Evolutionary conservation across 2,329 filamentous ascomycete genomes (phyloP).

Genomic region (Claviceps pazoutovae): DNA sequence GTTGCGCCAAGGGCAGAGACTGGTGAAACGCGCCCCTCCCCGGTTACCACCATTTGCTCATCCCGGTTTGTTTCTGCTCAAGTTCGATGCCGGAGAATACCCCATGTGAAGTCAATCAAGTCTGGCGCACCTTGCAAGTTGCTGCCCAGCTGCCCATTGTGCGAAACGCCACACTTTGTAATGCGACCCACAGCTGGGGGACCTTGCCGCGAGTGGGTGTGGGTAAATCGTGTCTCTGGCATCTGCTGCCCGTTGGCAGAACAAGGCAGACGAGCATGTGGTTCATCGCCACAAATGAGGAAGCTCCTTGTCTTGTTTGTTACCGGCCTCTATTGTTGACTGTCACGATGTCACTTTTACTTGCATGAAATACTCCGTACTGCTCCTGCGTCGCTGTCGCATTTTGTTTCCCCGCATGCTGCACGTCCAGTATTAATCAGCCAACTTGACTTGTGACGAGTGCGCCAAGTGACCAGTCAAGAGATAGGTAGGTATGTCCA

Average conservation of each 20-base stretch:
- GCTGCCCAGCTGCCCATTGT: background rate
- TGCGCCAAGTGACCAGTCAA: no score
- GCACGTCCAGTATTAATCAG: no score
- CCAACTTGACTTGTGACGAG: no score
- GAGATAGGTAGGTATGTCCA: no score
- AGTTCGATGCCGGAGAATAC: background rate
- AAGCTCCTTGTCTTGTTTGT: background rate
- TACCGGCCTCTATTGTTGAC: background rate
- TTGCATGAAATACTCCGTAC: no score
- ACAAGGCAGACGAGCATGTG: background rate
- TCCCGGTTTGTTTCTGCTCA: background rate
- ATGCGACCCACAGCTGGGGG: background rate
- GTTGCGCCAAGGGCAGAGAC: no score
- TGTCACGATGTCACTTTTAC: no score
- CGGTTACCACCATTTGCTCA: background rate
- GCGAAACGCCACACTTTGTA: background rate
- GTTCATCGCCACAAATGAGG: background rate
- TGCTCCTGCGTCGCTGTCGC: no score
- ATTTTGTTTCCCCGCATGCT: no score
- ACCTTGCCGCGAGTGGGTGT: background rate
- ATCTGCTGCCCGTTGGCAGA: background rate
- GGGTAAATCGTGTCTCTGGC: background rate
- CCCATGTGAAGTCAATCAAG: background rate
- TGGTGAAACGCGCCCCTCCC: background rate
- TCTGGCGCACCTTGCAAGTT: background rate